Evolutionary conservation across 2,329 filamentous ascomycete genomes (phyloP).

Genomic region (Celoporthe dispersa): DNA sequence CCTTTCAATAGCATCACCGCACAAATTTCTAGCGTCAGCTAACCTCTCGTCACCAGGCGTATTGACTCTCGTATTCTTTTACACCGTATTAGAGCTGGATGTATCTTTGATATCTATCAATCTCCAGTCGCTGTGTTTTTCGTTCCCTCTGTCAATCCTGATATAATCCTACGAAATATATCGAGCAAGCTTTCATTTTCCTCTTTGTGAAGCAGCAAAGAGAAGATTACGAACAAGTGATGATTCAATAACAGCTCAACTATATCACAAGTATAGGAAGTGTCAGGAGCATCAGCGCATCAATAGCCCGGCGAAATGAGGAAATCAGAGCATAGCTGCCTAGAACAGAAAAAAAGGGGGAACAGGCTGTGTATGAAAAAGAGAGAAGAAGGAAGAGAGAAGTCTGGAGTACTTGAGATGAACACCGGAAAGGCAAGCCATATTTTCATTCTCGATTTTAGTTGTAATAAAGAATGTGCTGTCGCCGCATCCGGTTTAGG

Average conservation of each 20-base stretch:
- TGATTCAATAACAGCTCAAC: background rate
- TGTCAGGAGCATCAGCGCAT: background rate
- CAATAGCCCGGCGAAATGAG: background rate
- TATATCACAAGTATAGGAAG: background rate
- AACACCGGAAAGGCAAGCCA: background rate
- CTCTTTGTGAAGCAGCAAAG: background rate
- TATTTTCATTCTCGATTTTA: too few relatives aligned
- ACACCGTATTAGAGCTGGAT: conserved; percentile 9
- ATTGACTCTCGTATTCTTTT: conserved; percentile 12
- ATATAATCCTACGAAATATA: background rate
- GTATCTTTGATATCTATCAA: background rate
- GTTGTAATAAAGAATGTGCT: too few relatives aligned
- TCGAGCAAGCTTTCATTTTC: conserved; percentile 1
- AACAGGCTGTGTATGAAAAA: background rate
- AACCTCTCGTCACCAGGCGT: conserved; percentile 13
- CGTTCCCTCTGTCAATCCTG: background rate
- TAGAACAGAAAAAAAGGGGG: background rate
- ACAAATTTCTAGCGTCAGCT: conserved; percentile 13
- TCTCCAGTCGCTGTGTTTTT: background rate
- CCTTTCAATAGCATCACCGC: conserved; percentile 11
- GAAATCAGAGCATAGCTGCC: background rate
- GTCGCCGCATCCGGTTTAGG: too few relatives aligned
- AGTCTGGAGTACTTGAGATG: background rate
- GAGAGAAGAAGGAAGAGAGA: background rate
- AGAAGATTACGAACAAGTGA: background rate